Conservation (phyloP, 306 rosid genomes). For the Lagenaria siceraria region DNA sequence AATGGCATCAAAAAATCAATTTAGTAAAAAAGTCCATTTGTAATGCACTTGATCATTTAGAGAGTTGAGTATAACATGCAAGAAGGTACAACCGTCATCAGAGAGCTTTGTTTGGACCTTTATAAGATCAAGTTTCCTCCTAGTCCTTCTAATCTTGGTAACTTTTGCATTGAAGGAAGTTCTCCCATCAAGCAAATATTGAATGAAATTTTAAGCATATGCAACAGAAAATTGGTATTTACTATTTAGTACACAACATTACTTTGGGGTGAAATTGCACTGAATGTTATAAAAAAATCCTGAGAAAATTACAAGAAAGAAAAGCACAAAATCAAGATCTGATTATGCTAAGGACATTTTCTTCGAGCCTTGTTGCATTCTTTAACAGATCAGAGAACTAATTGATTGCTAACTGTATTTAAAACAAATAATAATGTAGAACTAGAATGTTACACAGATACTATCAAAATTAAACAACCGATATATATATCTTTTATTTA, state of each 20-base stretch:
- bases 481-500: neutral
- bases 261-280: neutral
- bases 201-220: neutral
- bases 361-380: neutral
- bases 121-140: neutral
- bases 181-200: neutral
- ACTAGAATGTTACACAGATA: neutral
- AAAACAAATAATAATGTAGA: neutral
- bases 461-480: neutral
- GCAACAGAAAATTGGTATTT: neutral
- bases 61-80: neutral
- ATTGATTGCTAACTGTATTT: neutral
- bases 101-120: neutral
- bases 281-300: neutral
- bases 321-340: neutral
- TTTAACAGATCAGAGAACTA: neutral
- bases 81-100: neutral
- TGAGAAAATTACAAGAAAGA: neutral
- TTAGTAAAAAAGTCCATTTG: neutral
- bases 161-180: neutral
- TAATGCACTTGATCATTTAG: neutral
- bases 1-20: neutral
- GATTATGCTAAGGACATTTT: neutral
- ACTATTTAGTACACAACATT: neutral
- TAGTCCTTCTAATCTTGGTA: neutral